Conservation (phyloP, 805 yeast genomes). For the Tetrapisispora nanseiensis region DNA sequence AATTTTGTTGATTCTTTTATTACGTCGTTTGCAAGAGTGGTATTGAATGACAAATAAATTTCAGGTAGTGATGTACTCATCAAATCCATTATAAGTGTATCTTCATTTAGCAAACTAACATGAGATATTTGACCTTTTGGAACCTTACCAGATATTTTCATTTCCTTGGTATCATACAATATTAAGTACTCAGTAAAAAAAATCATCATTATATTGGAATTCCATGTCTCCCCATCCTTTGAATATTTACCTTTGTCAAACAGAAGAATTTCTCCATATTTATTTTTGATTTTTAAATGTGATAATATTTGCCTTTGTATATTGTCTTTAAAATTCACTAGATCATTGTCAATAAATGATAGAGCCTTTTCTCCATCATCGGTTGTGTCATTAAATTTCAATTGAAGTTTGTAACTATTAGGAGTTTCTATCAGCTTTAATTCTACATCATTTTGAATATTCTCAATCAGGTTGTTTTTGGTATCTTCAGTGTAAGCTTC, state of each 20-base stretch:
- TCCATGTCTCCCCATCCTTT: slow-evolving; percentile 37
- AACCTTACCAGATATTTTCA: slow-evolving; percentile 34
- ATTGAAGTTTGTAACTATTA: background rate
- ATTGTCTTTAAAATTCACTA: background rate
- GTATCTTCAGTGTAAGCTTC: background rate
- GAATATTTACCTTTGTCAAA: slow-evolving; percentile 37
- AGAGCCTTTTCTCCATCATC: background rate
- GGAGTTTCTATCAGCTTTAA: background rate
- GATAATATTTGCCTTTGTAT: background rate
- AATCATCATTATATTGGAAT: slow-evolving; percentile 12
- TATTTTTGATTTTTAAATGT: slow-evolving; percentile 1
- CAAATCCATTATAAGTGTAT: slow-evolving; percentile 30
- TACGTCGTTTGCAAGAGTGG: slow-evolving; percentile 15
- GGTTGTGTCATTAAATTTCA: background rate
- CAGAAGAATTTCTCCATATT: slow-evolving; percentile 16
- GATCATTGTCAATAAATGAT: background rate
- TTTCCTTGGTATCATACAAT: slow-evolving; percentile 14
- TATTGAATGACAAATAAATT: slow-evolving; percentile 25
- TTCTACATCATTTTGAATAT: background rate
- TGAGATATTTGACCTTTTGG: slow-evolving; percentile 29
- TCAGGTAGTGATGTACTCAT: slow-evolving; percentile 38
- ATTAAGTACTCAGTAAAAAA: slow-evolving; percentile 13
- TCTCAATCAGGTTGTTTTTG: background rate
- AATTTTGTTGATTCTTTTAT: too few relatives aligned
- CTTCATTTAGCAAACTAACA: slow-evolving; percentile 21